Evolutionary conservation across 495 filamentous ascomycete species (phyloP).

Genomic region (Schizothecium vesticola): DNA sequence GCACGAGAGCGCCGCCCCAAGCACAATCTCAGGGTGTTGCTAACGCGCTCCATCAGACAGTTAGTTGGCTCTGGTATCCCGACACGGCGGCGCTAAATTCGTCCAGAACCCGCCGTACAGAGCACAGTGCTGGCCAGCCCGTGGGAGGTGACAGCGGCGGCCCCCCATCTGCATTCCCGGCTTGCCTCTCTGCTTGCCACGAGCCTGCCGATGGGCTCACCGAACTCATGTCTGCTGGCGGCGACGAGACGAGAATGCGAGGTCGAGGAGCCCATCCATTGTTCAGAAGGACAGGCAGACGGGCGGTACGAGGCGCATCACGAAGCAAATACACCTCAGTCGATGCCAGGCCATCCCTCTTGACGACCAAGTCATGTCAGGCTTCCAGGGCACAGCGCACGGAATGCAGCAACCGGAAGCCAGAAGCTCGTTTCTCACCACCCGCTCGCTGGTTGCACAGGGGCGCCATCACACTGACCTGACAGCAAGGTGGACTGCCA

Average conservation of each 20-base stretch:
- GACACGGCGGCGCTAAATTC: slow-evolving; percentile 15
- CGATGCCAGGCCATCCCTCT: neutral
- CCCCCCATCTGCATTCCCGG: slow-evolving; percentile 8
- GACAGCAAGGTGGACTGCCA: neutral
- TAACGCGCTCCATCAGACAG: slow-evolving; percentile 23
- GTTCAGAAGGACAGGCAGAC: neutral
- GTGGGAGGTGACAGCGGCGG: slow-evolving; percentile 6
- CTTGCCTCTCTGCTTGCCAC: neutral
- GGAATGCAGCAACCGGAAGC: neutral
- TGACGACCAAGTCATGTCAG: neutral
- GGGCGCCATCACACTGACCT: neutral
- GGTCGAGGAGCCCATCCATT: neutral
- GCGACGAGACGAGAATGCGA: neutral
- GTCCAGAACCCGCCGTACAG: slow-evolving; percentile 20
- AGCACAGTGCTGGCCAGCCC: neutral
- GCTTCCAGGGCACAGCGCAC: neutral
- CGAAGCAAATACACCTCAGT: neutral
- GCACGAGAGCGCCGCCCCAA: neutral
- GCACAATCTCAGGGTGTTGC: neutral
- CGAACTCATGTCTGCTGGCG: neutral
- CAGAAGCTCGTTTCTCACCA: neutral
- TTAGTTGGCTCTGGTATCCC: slow-evolving; percentile 13
- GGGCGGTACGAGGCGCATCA: neutral
- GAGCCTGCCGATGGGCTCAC: neutral
- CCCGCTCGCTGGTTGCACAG: neutral